Evolutionary conservation across 2,329 filamentous ascomycete genomes (phyloP), one percentile per base, ranked within the genome.

Genomic region (Fulvia fulva): DNA sequence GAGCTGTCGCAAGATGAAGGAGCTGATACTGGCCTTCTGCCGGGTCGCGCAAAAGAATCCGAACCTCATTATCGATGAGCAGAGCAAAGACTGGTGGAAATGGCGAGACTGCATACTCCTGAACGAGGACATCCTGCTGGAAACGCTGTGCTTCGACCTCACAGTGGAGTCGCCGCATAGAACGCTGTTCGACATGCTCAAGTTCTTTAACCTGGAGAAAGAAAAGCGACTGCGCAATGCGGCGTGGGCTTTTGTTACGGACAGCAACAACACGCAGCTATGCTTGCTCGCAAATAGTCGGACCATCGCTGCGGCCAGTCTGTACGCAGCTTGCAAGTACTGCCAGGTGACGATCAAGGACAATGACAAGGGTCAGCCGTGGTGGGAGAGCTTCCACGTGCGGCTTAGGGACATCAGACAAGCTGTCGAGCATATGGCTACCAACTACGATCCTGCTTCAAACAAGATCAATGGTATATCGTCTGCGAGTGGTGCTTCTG

Each of bases 11-110:
- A 96, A 96, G 76, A 96, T 96, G 67, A 95, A 91, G 69, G 91
- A 97, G 64, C 82, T 99, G 60, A 93, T 99, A 64, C 88, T 97
- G 30, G 90, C 92, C 1, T 94, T 96, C 68, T 94, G 91, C 60
- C 90, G 93, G 65, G 91, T 97, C 21, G 94, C 93, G 26, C 91
- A 97, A 74, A 97, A 99, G 77, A 93, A 97, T 67, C 81, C 90
- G 1, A 89, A 91, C 68, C 83, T 97, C 59, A 80, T 93, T 55
- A 90, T 97, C 53, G 94, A 99, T 71, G 94, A 97, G 75, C 92
- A 97, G 74, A 95, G 89, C 66, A 97, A 97, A 71, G 94, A 99
- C 71, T 99, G 94, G 73, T 99, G 94, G 94, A 86, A 89, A 69
- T 99, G 94, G 94, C 85, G 91, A 61, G 94, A 99, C 71, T 94